Evolutionary conservation across 2,329 filamentous ascomycete genomes (phyloP).

Genomic region (Ophiosphaerella korrae): DNA sequence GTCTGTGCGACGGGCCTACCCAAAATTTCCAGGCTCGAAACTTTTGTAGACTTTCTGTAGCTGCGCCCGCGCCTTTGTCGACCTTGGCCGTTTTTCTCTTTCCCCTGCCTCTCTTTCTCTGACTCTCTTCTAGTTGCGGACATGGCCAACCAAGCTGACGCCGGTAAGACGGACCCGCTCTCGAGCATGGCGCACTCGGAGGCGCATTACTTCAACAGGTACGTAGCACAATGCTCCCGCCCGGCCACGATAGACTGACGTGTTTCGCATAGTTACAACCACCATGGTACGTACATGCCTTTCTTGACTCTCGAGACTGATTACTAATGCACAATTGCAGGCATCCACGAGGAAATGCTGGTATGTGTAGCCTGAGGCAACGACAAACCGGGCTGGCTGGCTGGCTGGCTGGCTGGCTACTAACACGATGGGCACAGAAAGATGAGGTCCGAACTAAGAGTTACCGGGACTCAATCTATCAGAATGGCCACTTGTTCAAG

Average conservation of each 20-base stretch:
- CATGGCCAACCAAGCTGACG: conserved; percentile 35
- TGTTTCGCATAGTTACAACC: conserved; percentile 76
- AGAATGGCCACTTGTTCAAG: conserved; percentile 93
- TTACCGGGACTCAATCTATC: conserved; percentile 96
- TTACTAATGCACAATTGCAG: conserved; percentile 58
- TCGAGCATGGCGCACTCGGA: conserved; percentile 87
- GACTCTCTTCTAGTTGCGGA: conserved; percentile 4
- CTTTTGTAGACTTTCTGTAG: conserved; percentile 16
- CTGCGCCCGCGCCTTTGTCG: conserved; percentile 13
- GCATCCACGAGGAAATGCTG: conserved; percentile 98
- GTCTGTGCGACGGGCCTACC: conserved; percentile 25
- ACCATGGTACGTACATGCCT: conserved; percentile 75
- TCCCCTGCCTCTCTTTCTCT: conserved; percentile 6
- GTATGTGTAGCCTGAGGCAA: conserved; percentile 60
- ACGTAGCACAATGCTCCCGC: conserved; percentile 36
- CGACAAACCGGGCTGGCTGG: conserved; percentile 1
- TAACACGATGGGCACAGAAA: conserved; percentile 65
- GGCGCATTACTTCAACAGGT: conserved; percentile 99
- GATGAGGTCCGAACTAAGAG: conserved; percentile 96
- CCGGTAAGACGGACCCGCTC: conserved; percentile 49
- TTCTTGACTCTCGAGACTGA: conserved; percentile 33
- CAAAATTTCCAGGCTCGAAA: conserved; percentile 37
- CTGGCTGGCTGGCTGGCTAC: conserved; percentile 6
- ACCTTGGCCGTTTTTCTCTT: background rate
- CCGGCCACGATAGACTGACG: conserved; percentile 44